phyloP scores from a whole-genome alignment of 495 filamentous ascomycete genomes.

The Clohesyomyces aquaticus region DNA sequence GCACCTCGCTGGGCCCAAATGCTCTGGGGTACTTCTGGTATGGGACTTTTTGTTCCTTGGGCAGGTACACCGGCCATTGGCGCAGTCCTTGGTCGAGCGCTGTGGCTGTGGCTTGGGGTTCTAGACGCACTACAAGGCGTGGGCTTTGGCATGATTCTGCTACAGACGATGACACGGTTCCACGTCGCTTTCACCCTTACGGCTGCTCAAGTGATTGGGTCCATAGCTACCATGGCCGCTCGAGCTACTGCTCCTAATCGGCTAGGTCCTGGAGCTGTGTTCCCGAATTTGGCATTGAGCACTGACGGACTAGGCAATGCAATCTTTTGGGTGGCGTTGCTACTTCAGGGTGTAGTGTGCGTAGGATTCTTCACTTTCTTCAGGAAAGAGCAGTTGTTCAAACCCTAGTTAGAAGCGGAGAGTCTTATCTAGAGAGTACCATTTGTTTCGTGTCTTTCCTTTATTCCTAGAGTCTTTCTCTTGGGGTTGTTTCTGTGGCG shows the following conservation, averaged over 20 bases:
- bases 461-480: too few species aligned
- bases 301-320: constrained; percentile 56
- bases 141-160: constrained; percentile 66
- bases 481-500: too few species aligned
- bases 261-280: constrained; percentile 63
- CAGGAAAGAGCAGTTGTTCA: constrained; percentile 69
- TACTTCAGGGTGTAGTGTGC: constrained; percentile 65
- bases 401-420: too few species aligned
- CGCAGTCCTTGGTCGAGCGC: constrained; percentile 56
- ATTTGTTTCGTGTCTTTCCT: too few species aligned
- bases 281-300: constrained; percentile 59
- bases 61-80: constrained; percentile 53
- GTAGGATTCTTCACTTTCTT: constrained; percentile 70
- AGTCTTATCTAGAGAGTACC: too few species aligned
- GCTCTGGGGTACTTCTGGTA: constrained; percentile 63
- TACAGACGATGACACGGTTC: constrained; percentile 63
- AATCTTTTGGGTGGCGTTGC: constrained; percentile 68
- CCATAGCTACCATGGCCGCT: constrained; percentile 59
- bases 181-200: constrained; percentile 60
- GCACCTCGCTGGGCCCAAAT: constrained; percentile 69
- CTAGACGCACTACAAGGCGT: constrained; percentile 64
- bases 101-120: constrained; percentile 68
- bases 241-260: constrained; percentile 63
- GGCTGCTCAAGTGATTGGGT: constrained; percentile 59
- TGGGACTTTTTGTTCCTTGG: constrained; percentile 66